Conservation (phyloP, 2,329 filamentous ascomycete species). For the Chaetomiaceae sp. region DNA sequence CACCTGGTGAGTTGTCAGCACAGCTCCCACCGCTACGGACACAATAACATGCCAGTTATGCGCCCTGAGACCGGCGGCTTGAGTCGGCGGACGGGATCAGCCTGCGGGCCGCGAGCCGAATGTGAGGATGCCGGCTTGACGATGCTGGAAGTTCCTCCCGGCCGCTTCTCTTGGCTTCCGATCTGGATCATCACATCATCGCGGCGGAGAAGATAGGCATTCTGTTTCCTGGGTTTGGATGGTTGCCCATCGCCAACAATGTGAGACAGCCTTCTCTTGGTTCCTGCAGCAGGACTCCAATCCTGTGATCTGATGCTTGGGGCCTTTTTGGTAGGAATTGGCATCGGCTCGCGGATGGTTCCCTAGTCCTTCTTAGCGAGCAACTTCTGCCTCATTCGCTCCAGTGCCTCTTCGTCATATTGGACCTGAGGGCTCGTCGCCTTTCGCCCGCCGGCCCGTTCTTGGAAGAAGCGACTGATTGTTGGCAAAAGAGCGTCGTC, state of each 20-base stretch:
- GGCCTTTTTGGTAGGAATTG: conserved; percentile 17
- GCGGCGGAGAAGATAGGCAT: neutral
- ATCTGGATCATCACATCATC: conserved; percentile 33
- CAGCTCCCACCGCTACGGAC: neutral
- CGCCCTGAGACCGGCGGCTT: neutral
- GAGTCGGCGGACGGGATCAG: neutral
- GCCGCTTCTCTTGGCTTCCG: conserved; percentile 33
- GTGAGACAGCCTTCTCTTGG: conserved; percentile 9
- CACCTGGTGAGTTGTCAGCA: neutral
- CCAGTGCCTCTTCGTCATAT: conserved; percentile 15
- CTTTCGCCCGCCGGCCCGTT: neutral
- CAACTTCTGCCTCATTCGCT: conserved; percentile 21
- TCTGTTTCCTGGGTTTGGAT: conserved; percentile 3
- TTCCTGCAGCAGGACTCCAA: neutral
- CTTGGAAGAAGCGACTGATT: conserved; percentile 18
- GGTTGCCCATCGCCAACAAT: conserved; percentile 5
- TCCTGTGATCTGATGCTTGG: neutral
- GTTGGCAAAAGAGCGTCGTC: conserved; percentile 15
- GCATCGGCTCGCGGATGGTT: conserved; percentile 12
- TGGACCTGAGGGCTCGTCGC: neutral
- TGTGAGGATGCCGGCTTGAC: neutral
- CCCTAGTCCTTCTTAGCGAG: conserved; percentile 22
- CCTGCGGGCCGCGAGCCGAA: neutral
- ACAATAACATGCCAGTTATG: neutral
- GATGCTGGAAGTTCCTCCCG: conserved; percentile 19